These are phyloP conservation scores for Penicillium silybi DNA, from an alignment of 495 filamentous ascomycete species.

Conservation along the genomic window DNA sequence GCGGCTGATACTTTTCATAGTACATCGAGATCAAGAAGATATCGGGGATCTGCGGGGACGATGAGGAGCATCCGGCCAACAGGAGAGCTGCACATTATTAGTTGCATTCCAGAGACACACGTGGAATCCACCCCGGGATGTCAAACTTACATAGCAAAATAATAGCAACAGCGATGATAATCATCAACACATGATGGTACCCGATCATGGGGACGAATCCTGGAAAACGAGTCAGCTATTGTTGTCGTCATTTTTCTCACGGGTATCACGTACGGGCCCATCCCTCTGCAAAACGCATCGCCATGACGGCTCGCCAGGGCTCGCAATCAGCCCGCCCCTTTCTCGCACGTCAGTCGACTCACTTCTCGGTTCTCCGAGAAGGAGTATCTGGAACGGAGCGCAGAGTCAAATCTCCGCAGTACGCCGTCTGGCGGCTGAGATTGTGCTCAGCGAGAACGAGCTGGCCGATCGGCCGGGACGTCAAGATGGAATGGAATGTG, in stretches of 20 bases:
- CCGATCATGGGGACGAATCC: slow-evolving; percentile 92
- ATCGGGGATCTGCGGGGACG: slow-evolving; percentile 61
- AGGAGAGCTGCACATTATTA: slow-evolving; percentile 51
- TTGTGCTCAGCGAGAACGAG: not conserved
- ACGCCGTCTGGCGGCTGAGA: slow-evolving; percentile 1
- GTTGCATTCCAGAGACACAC: slow-evolving; percentile 15
- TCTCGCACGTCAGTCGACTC: slow-evolving; percentile 28
- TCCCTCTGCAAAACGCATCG: slow-evolving; percentile 22
- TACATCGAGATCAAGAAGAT: slow-evolving; percentile 71
- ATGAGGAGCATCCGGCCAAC: slow-evolving; percentile 66
- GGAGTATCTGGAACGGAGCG: slow-evolving; percentile 25
- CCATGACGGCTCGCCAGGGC: slow-evolving; percentile 26
- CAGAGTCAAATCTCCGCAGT: slow-evolving; percentile 3
- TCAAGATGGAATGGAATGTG: slow-evolving; percentile 30
- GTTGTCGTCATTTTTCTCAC: not conserved
- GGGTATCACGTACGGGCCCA: slow-evolving; percentile 30
- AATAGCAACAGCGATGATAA: slow-evolving; percentile 88
- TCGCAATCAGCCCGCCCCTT: slow-evolving; percentile 10
- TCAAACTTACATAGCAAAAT: slow-evolving; percentile 82
- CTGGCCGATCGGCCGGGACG: slow-evolving; percentile 4
- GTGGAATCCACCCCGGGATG: not conserved
- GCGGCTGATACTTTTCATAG: slow-evolving; percentile 60
- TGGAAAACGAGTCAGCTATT: slow-evolving; percentile 26
- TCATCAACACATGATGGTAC: slow-evolving; percentile 98
- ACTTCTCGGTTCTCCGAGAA: slow-evolving; percentile 49